Evolutionary conservation across 2,329 filamentous ascomycete species (phyloP).

Genomic region (Arachnomyces sp.): DNA sequence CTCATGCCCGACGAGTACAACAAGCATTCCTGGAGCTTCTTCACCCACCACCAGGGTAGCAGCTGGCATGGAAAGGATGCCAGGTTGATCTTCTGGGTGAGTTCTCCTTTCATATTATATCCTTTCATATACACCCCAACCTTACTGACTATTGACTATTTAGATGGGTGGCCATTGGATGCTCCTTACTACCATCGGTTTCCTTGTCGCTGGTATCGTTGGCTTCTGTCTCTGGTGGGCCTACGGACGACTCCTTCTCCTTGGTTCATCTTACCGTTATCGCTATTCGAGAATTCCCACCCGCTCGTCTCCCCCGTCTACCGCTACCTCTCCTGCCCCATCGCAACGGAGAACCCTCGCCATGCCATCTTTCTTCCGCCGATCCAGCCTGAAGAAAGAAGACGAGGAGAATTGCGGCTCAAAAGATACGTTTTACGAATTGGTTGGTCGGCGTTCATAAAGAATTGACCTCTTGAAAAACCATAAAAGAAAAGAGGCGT

Average conservation of each 20-base stretch:
- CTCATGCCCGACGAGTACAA: conserved; percentile 65
- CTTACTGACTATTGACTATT: no score
- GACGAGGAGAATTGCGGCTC: conserved; percentile 29
- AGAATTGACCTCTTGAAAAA: no score
- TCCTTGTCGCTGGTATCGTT: conserved; percentile 40
- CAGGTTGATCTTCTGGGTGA: conserved; percentile 56
- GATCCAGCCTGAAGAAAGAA: conserved; percentile 30
- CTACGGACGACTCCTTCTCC: conserved; percentile 40
- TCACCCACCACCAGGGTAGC: conserved; percentile 56
- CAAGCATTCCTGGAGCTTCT: conserved; percentile 61
- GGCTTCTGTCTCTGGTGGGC: conserved; percentile 43
- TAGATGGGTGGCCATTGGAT: conserved; percentile 52
- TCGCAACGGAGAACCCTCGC: conserved; percentile 25
- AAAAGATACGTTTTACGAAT: conserved; percentile 31
- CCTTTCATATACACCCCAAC: conserved; percentile 1
- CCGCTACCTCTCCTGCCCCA: conserved; percentile 19
- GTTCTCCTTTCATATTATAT: conserved; percentile 10
- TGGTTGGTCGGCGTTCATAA: conserved; percentile 12
- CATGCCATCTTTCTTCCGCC: conserved; percentile 29
- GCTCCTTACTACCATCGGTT: conserved; percentile 45
- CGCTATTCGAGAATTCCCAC: conserved; percentile 25
- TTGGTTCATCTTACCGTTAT: conserved; percentile 33
- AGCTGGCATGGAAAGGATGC: conserved; percentile 60
- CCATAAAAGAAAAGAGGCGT: no score
- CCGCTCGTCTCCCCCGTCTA: background rate